Base-by-base conservation (phyloP, 2,329 filamentous ascomycete species). In the Diplodia corticola region DNA sequence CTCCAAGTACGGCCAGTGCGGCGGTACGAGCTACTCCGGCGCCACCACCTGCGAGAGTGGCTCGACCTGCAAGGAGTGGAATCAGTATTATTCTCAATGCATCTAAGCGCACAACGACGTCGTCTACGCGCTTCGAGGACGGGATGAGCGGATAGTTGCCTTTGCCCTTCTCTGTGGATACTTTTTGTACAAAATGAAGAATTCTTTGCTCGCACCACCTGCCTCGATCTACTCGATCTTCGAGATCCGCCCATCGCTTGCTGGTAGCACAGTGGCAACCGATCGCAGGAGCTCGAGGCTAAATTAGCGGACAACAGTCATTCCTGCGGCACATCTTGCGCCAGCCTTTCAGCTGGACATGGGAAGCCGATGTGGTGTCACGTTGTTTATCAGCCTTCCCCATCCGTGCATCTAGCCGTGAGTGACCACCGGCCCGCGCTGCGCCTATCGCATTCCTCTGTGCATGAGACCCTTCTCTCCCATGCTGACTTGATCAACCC, bases 51-150 rank as follows among this genome's bases (percentile, higher is more conserved):
- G 79, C 51, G 73, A 73, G 6, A 55, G 70, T 26, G 79, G 78
- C 10, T 67, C 68, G 26, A 70, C 70, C 6, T 81, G 80, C 72
- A 71, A 73, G 35, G 68, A 69, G 1, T 68, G 61, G 35, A 81
- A 81, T 71, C 68, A 71, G 0, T 81, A 77, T 69, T 81, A 81
- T 70, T 75, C 68, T 33, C 80, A 81, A 72, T 81, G 80, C 68
- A 22, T 57, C 26, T 61, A 44, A 61, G 7, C 17, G 44, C 37
- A 44, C 4, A 44, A 44, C 17, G 17, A 44, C 37, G 5, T 44
- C 4, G 37, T 44, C 37, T 44, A 44, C 37, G 13, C 37, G 37
- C 37, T 17, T n/a, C 17, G 40, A 44, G 30, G n/a, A 5, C 9
- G 15, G 20, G 33, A n/a, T 40, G 53, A 57, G 17, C 7, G 22